Evolutionary conservation across 495 filamentous ascomycete genomes (phyloP).

Genomic region (Neurospora sp.): DNA sequence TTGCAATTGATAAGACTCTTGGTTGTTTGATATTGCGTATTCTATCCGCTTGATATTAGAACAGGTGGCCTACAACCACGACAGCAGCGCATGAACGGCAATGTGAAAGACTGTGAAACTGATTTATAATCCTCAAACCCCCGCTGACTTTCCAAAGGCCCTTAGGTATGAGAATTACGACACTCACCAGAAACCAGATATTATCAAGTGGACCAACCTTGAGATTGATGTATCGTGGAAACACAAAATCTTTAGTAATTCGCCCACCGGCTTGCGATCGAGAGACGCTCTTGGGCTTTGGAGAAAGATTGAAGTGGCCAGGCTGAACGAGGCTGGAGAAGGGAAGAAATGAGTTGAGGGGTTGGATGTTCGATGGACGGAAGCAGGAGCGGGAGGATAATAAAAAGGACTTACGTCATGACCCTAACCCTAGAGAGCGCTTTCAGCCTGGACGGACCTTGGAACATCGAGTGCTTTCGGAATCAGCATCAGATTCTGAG

Average conservation of each 20-base stretch:
- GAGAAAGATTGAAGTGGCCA: neutral
- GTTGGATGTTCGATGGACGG: neutral
- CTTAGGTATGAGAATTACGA: neutral
- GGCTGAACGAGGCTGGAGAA: neutral
- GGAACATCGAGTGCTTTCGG: neutral
- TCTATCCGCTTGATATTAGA: neutral
- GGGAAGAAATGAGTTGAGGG: neutral
- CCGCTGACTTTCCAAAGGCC: neutral
- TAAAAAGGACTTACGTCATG: conserved; percentile 9
- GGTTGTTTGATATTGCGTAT: neutral
- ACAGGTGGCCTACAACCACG: neutral
- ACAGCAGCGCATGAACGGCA: neutral
- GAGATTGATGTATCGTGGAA: neutral
- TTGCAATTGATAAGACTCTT: neutral
- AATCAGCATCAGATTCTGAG: neutral
- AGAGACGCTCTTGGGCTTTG: conserved; percentile 4
- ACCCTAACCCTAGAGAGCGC: conserved; percentile 8
- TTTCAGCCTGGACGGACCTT: neutral
- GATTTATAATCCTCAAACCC: neutral
- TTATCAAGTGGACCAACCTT: neutral
- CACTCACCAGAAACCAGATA: neutral
- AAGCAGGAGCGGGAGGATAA: neutral
- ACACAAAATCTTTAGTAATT: neutral
- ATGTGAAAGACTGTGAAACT: neutral
- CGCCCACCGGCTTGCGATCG: conserved; percentile 2